Conservation (phyloP, 768 basidiomycete genomes). For the Rhizopogon vulgaris region DNA sequence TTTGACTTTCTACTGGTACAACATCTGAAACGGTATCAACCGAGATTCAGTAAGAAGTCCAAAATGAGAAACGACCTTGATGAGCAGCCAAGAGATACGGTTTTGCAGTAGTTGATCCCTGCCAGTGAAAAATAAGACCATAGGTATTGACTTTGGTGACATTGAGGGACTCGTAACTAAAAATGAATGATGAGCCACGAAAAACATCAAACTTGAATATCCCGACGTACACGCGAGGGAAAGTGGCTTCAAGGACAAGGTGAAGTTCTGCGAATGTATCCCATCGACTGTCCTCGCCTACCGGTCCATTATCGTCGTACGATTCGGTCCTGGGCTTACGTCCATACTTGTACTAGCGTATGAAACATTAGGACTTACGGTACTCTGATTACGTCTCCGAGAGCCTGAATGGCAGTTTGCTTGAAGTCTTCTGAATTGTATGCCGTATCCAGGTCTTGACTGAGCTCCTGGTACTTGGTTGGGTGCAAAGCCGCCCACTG, state of each 20-base stretch:
- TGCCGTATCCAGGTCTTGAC: slow-evolving; percentile 19
- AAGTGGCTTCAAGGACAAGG: slow-evolving; percentile 29
- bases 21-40: slow-evolving; percentile 39
- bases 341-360: neutral
- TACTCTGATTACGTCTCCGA: slow-evolving; percentile 29
- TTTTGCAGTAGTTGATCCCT: slow-evolving; percentile 43
- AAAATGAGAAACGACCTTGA: slow-evolving; percentile 27
- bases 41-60: neutral
- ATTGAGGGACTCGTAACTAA: slow-evolving; percentile 39
- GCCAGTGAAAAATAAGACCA: slow-evolving; percentile 52
- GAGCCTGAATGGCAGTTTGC: slow-evolving; percentile 20
- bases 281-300: slow-evolving; percentile 37
- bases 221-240: slow-evolving; percentile 48
- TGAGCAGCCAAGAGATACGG: slow-evolving; percentile 49
- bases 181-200: neutral
- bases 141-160: slow-evolving; percentile 55
- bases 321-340: slow-evolving; percentile 34
- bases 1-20: slow-evolving; percentile 52
- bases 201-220: neutral
- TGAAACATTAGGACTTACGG: slow-evolving; percentile 22
- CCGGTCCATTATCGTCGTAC: slow-evolving; percentile 36
- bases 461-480: slow-evolving; percentile 18
- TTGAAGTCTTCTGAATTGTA: slow-evolving; percentile 29
- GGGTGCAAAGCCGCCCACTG: slow-evolving; percentile 26
- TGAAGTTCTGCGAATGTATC: slow-evolving; percentile 9